These are phyloP conservation scores for Backusella psychrophila DNA, from an alignment of 192 early-diverging fungal genomes.

Conservation along the genomic window DNA sequence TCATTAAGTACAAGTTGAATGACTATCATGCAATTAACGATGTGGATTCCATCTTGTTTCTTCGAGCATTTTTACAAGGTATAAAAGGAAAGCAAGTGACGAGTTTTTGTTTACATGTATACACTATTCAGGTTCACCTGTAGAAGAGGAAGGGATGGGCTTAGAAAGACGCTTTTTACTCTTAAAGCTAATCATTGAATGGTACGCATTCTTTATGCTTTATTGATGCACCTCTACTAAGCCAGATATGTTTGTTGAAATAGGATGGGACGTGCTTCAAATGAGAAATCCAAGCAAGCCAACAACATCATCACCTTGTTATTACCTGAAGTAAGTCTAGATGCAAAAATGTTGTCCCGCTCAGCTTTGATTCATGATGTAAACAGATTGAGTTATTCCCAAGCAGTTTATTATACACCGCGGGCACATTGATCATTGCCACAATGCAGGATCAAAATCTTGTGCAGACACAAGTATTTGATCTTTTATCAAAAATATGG, in stretches of 20 bases:
- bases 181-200: slow-evolving; percentile 9
- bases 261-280: neutral
- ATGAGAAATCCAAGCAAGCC: slow-evolving; percentile 4
- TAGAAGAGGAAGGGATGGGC: neutral
- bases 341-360: neutral
- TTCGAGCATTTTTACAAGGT: slow-evolving; percentile 3
- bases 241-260: neutral
- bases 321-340: slow-evolving; percentile 20
- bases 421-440: neutral
- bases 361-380: neutral
- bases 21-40: neutral
- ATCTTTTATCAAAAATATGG: slow-evolving; percentile 26
- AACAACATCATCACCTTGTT: slow-evolving; percentile 18
- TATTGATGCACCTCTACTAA: neutral
- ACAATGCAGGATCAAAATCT: slow-evolving; percentile 9
- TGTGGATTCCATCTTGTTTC: neutral
- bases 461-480: slow-evolving; percentile 21
- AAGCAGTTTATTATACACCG: neutral
- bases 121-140: slow-evolving; percentile 18
- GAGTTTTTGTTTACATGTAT: neutral
- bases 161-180: slow-evolving; percentile 9
- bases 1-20: slow-evolving; percentile 6
- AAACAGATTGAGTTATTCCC: slow-evolving; percentile 20
- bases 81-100: neutral
- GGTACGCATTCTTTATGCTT: slow-evolving; percentile 9